phyloP scores from a whole-genome alignment of 345 rosid genomes.

The Salix exigua region DNA sequence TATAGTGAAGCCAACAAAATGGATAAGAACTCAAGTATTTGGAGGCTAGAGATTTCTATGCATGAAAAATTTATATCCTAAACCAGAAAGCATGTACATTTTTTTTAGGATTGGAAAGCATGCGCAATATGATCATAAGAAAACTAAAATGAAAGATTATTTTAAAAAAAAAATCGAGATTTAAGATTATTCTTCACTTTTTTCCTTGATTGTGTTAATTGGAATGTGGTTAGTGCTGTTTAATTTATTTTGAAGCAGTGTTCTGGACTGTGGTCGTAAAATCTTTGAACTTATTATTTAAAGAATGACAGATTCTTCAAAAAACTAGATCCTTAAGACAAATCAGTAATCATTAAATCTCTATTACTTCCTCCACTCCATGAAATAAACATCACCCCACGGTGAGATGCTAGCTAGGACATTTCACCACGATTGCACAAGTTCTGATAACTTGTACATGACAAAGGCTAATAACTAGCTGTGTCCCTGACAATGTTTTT shows the following conservation, averaged over 20 bases:
- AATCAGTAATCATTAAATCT: background rate
- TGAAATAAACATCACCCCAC: background rate
- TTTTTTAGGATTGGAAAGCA: background rate
- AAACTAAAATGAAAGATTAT: too few species aligned
- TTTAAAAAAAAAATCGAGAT: too few species aligned
- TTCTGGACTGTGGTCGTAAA: too few species aligned
- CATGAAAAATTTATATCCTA: too few species aligned
- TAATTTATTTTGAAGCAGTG: background rate
- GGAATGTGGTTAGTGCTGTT: background rate
- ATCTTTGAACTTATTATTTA: too few species aligned
- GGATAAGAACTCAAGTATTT: background rate
- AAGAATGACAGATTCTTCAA: background rate
- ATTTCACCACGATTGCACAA: background rate
- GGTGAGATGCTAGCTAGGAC: background rate
- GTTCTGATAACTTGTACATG: background rate
- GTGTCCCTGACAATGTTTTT: too few species aligned
- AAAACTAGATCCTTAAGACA: background rate
- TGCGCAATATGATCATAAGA: background rate
- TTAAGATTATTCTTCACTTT: too few species aligned
- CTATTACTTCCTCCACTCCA: background rate
- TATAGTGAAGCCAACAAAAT: background rate
- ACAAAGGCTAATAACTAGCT: too few species aligned
- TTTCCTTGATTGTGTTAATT: background rate
- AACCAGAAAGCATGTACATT: too few species aligned
- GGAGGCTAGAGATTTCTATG: background rate